phyloP scores from a whole-genome alignment of 352 stramenopile genomes.

The Globisporangium camurandrum region DNA sequence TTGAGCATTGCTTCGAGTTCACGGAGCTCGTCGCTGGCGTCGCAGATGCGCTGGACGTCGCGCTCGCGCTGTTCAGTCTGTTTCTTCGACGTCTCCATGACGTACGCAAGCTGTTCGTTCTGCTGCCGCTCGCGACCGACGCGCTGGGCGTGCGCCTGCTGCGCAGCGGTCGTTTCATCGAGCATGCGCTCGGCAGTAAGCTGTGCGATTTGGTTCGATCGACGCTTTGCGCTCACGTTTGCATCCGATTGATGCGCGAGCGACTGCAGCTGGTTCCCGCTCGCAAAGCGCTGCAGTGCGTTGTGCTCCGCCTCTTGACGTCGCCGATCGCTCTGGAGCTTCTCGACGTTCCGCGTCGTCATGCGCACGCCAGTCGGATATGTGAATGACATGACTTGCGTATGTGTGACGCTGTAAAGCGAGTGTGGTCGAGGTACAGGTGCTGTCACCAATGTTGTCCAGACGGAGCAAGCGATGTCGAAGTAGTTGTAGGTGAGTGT shows the following conservation, averaged over 20 bases:
- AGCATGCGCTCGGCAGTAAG: slow-evolving; percentile 65
- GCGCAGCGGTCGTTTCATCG: slow-evolving; percentile 32
- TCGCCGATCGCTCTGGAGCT: slow-evolving; percentile 51
- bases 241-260: slow-evolving; percentile 59
- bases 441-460: no score
- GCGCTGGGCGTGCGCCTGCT: slow-evolving; percentile 17
- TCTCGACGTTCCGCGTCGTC: slow-evolving; percentile 54
- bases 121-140: slow-evolving; percentile 42
- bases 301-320: slow-evolving; percentile 47
- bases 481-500: no score
- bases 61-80: slow-evolving; percentile 62
- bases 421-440: no score
- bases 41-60: slow-evolving; percentile 89
- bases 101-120: slow-evolving; percentile 62
- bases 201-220: slow-evolving; percentile 52
- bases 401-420: not conserved
- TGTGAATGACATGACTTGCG: slow-evolving; percentile 4
- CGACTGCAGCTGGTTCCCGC: slow-evolving; percentile 48
- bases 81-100: slow-evolving; percentile 59
- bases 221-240: slow-evolving; percentile 33
- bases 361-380: slow-evolving; percentile 30
- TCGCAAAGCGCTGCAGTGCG: slow-evolving; percentile 46
- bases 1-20: slow-evolving; percentile 87
- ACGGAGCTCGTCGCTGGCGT: slow-evolving; percentile 85
- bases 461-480: no score